phyloP scores from a whole-genome alignment of 495 filamentous ascomycete genomes.

The Hypoxylon subgilvum region DNA sequence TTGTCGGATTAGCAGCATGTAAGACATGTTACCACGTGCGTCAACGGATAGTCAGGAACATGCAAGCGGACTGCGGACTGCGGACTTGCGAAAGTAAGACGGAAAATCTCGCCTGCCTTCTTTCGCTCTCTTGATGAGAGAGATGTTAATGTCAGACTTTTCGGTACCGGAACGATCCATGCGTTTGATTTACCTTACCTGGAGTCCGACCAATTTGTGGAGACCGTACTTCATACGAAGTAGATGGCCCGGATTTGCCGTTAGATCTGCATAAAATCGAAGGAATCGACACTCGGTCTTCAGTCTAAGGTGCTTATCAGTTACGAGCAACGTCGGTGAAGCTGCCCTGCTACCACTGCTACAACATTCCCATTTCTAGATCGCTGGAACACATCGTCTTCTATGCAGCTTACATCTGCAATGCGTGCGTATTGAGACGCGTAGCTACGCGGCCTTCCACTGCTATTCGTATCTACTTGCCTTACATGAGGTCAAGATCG shows the following conservation, averaged over 20 bases:
- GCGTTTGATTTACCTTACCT: no score
- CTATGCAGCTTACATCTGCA: constrained; percentile 11
- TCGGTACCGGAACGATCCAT: constrained; percentile 3
- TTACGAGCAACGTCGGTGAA: constrained; percentile 1
- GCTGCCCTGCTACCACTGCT: background rate
- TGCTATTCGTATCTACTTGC: constrained; percentile 1
- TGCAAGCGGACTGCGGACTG: constrained; percentile 9
- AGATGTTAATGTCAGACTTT: background rate
- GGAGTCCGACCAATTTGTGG: constrained; percentile 13
- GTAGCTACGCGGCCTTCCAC: constrained; percentile 16
- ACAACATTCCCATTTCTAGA: constrained; percentile 6
- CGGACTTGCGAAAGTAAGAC: constrained; percentile 5
- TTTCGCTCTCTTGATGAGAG: background rate
- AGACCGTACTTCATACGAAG: no score
- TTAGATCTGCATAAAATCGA: constrained; percentile 36
- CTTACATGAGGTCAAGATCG: constrained; percentile 23
- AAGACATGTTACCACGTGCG: constrained; percentile 14
- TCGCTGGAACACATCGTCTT: constrained; percentile 17
- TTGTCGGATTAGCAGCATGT: constrained; percentile 18
- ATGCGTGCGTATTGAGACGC: constrained; percentile 7
- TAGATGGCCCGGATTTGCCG: constrained; percentile 26
- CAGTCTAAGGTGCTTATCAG: constrained; percentile 12
- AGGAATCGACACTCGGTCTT: constrained; percentile 26
- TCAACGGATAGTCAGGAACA: constrained; percentile 17
- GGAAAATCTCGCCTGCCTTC: background rate